Conservation (phyloP, 495 filamentous ascomycete genomes). For the Tuber brumale region DNA sequence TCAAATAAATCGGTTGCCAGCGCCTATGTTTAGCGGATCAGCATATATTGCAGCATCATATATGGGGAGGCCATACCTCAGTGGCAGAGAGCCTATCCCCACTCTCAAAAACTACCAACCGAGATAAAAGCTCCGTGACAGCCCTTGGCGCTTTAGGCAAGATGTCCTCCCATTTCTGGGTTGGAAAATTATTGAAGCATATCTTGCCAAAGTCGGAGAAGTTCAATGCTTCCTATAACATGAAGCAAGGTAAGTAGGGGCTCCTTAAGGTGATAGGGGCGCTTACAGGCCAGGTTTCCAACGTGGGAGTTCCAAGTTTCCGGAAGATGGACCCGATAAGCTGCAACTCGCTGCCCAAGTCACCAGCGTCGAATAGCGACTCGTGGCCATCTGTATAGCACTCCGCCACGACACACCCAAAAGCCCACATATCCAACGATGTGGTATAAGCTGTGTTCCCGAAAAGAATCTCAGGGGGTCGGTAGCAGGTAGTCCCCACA, state of each 20-base stretch:
- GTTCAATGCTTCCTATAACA: conserved; percentile 23
- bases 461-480: conserved; percentile 85
- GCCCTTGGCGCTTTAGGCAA: conserved; percentile 23
- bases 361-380: conserved; percentile 74
- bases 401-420: conserved; percentile 75
- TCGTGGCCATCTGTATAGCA: conserved; percentile 49
- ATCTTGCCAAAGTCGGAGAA: conserved; percentile 43
- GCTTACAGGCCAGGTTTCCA: conserved; percentile 62
- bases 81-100: conserved; percentile 26
- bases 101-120: conserved; percentile 35
- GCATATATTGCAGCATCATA: not conserved
- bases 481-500: conserved; percentile 85
- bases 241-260: not conserved
- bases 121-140: conserved; percentile 25
- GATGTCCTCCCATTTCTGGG: conserved; percentile 35
- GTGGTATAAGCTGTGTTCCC: conserved; percentile 65
- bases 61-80: conserved; percentile 18
- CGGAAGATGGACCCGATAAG: conserved; percentile 86
- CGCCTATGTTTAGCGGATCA: not conserved
- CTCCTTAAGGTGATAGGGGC: not conserved
- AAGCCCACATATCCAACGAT: conserved; percentile 80
- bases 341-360: conserved; percentile 84
- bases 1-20: not conserved
- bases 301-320: conserved; percentile 75
- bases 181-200: conserved; percentile 29